Evolutionary conservation across 139 green algal species (phyloP).

Genomic region (Zygnema circumcarinatum): DNA sequence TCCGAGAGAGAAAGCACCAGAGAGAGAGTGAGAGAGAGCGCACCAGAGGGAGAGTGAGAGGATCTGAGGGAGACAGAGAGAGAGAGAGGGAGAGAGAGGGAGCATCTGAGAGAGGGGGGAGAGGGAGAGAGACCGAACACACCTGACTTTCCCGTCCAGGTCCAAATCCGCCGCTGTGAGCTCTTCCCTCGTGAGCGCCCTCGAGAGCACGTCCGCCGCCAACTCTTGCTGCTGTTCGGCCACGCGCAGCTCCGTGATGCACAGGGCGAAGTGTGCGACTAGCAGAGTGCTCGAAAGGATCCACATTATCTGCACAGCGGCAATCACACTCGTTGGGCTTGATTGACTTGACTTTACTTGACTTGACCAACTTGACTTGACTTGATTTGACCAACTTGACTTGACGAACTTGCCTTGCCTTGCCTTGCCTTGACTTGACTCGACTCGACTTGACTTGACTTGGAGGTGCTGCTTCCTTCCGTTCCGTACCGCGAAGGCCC

Average conservation of each 20-base stretch:
- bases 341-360: background rate
- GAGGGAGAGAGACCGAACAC: background rate
- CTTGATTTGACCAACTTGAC: background rate
- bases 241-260: background rate
- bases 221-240: background rate
- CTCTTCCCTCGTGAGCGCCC: background rate
- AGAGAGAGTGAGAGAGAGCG: background rate
- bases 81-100: background rate
- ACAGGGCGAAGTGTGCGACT: background rate
- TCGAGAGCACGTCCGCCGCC: background rate
- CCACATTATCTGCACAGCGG: background rate
- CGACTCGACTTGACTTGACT: background rate
- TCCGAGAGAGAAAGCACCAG: background rate
- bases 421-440: background rate
- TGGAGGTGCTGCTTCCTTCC: background rate
- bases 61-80: background rate
- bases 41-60: background rate
- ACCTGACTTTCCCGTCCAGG: background rate
- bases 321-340: background rate
- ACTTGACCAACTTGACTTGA: background rate
- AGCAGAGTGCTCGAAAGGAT: background rate
- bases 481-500: background rate
- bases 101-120: background rate
- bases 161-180: background rate
- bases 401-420: background rate